Conservation (phyloP, 306 rosid genomes). For the Ormosia emarginata region DNA sequence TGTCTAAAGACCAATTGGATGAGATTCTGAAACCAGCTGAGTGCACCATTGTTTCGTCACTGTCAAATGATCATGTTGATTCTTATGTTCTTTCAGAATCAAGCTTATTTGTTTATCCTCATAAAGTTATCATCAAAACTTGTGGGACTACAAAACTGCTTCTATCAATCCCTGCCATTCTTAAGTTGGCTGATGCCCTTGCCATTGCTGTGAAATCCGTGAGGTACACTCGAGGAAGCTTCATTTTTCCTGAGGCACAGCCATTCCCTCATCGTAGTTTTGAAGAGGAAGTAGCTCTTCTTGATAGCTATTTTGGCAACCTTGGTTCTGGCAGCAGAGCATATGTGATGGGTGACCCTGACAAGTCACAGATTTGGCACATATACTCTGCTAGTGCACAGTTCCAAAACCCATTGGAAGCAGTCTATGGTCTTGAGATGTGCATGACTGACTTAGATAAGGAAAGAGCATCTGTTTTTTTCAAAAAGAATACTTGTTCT, state of each 20-base stretch:
- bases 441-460: not conserved
- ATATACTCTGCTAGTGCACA: not conserved
- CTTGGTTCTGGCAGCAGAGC: constrained; percentile 33
- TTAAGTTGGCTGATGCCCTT: constrained; percentile 46
- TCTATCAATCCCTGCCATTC: constrained; percentile 51
- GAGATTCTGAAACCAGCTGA: constrained; percentile 62
- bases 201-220: constrained; percentile 56
- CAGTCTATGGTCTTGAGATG: not conserved
- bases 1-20: constrained; percentile 48
- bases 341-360: not conserved
- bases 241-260: constrained; percentile 68
- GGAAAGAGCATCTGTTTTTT: not conserved
- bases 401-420: not conserved
- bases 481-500: not conserved
- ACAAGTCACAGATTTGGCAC: not conserved
- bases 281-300: constrained; percentile 53
- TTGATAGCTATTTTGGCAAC: constrained; percentile 50
- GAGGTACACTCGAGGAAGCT: constrained; percentile 62
- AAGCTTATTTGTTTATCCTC: constrained; percentile 61
- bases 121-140: constrained; percentile 60
- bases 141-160: constrained; percentile 70
- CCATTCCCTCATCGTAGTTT: constrained; percentile 56
- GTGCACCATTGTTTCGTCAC: constrained; percentile 64
- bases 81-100: constrained; percentile 70
- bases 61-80: constrained; percentile 52